Conservation (phyloP, 202 grass and related monocot genomes). For the Zoysia matrella region DNA sequence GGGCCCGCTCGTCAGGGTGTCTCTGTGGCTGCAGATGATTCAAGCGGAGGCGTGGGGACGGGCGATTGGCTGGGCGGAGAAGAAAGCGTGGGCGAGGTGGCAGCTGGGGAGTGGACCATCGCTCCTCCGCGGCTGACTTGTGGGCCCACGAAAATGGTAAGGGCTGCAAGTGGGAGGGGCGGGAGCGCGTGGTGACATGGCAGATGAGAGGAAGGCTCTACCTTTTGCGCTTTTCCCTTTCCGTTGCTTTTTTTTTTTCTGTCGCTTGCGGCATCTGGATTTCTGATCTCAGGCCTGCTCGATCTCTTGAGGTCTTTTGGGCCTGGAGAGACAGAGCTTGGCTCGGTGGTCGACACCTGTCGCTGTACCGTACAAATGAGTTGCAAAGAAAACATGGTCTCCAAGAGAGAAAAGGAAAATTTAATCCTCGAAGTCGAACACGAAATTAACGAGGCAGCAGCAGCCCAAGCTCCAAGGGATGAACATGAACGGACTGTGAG, state of each 20-base stretch:
- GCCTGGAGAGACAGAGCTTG: too few relatives aligned
- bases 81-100: not conserved
- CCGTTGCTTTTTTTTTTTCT: not conserved
- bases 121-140: not conserved
- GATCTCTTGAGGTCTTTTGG: too few relatives aligned
- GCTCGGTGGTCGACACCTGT: too few relatives aligned
- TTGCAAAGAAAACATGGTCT: too few relatives aligned
- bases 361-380: too few relatives aligned
- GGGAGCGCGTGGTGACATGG: not conserved
- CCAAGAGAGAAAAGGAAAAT: too few relatives aligned
- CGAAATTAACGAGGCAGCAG: too few relatives aligned
- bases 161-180: not conserved
- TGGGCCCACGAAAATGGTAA: not conserved
- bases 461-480: too few relatives aligned
- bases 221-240: not conserved
- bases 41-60: not conserved
- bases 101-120: not conserved
- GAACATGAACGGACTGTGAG: too few relatives aligned
- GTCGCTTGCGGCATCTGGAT: too few relatives aligned
- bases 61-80: not conserved
- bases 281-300: too few relatives aligned
- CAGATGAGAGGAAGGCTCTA: not conserved
- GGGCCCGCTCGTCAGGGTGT: not conserved
- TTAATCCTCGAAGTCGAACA: too few relatives aligned
- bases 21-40: constrained; percentile 18